Evolutionary conservation across 2,329 filamentous ascomycete genomes (phyloP).

Genomic region (Dactylellina leptospora): DNA sequence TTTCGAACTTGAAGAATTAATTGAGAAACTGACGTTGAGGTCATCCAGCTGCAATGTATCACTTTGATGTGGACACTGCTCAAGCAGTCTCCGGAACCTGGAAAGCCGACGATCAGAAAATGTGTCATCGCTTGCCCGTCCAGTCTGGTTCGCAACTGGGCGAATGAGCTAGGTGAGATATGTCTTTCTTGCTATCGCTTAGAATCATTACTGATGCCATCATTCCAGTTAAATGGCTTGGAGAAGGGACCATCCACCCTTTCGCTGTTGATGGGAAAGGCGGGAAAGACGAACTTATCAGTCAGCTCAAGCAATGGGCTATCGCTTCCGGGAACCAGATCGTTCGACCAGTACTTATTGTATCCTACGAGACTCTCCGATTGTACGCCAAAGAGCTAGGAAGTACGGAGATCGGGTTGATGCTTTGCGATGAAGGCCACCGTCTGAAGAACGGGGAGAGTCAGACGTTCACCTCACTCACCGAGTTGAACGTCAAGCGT

Average conservation of each 20-base stretch:
- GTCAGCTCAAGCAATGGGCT: slow-evolving; percentile 92
- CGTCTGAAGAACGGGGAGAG: slow-evolving; percentile 96
- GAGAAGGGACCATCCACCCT: slow-evolving; percentile 85
- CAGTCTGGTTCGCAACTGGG: slow-evolving; percentile 96
- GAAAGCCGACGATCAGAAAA: slow-evolving; percentile 91
- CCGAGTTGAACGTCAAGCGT: slow-evolving; percentile 85
- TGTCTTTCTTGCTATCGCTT: neutral
- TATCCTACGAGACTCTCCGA: slow-evolving; percentile 95
- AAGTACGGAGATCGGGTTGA: slow-evolving; percentile 86
- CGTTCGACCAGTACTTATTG: slow-evolving; percentile 91
- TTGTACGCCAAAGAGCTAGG: slow-evolving; percentile 90
- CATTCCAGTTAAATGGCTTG: slow-evolving; percentile 85
- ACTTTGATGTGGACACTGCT: slow-evolving; percentile 94
- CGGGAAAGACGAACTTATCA: slow-evolving; percentile 88
- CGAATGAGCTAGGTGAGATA: slow-evolving; percentile 77
- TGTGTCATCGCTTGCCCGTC: slow-evolving; percentile 96
- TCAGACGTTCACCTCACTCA: slow-evolving; percentile 90
- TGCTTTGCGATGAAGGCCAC: slow-evolving; percentile 96
- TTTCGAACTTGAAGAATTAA: neutral
- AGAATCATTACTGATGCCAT: slow-evolving; percentile 43
- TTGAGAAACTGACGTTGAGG: slow-evolving; percentile 13
- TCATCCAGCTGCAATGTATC: slow-evolving; percentile 79
- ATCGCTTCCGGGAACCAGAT: slow-evolving; percentile 89
- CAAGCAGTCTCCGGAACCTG: slow-evolving; percentile 95
- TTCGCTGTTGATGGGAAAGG: slow-evolving; percentile 98